Evolutionary conservation across 306 rosid species (phyloP).

Genomic region (Begonia peltatifolia): DNA sequence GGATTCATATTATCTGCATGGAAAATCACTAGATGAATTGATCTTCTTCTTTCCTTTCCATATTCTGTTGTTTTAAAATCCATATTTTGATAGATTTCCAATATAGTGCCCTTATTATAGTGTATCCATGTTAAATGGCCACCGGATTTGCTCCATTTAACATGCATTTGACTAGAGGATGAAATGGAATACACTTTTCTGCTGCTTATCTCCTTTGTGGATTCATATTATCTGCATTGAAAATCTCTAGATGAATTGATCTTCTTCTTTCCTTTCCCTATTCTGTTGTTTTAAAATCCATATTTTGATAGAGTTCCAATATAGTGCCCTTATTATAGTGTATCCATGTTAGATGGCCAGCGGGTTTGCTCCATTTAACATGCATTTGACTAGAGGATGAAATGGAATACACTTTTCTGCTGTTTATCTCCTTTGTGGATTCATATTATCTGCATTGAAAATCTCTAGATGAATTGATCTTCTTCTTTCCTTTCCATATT

Average conservation of each 20-base stretch:
- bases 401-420: background rate
- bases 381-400: background rate
- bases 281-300: conserved; percentile 9
- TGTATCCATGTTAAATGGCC: too few relatives aligned
- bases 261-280: background rate
- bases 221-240: background rate
- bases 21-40: background rate
- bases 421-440: background rate
- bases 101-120: too few relatives aligned
- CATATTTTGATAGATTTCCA: too few relatives aligned
- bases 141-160: too few relatives aligned
- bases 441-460: background rate
- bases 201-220: background rate
- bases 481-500: background rate
- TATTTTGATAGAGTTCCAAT: too few relatives aligned
- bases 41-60: background rate
- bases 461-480: background rate
- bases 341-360: too few relatives aligned
- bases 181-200: background rate
- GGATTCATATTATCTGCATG: background rate
- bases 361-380: too few relatives aligned
- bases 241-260: background rate
- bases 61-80: conserved; percentile 11
- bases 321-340: too few relatives aligned
- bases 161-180: background rate